Base-by-base conservation (phyloP, 176 grass and related monocot species). In the Juncus effusus region DNA sequence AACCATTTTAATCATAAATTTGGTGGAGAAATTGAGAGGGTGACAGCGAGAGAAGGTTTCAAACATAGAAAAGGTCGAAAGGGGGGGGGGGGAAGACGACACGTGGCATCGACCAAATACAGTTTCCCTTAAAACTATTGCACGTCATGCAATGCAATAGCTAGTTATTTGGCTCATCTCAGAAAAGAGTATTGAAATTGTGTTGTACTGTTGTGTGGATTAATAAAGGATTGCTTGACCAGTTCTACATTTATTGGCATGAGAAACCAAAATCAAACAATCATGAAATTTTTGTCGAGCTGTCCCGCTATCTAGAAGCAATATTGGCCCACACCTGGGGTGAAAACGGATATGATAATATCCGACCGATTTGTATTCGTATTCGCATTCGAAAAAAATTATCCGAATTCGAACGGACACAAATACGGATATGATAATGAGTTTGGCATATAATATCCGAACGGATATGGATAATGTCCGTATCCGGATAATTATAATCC, bases 251-350 rank as follows among this genome's bases (percentile, higher is more conserved):
- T 41, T 10, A 49, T 36, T 51, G 40, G n/a, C 16, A 51, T 51
- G 15, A 51, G 42, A 66, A 41, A 66, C 51, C 7, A 40, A 70
- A 47, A 56, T 53, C 9, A 6, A 11, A 51, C 62, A 61, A 44
- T 42, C 53, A 51, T 28, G 70, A 42, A 42, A 60, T 47, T 40
- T 42, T 51, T 79, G 37, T 70, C 57, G 15, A 40, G 40, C 72
- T 77, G 74, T 61, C 62, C 62, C 16, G 54, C 73, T 61, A 81
- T 76, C 78, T 69, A 76, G 70, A 81, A 84, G 82, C 84, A 84
- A 59, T 67, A 53, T 10, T 44, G 47, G 5, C 65, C 45, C 38
- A 68, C 19, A 69, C 8, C 28, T 3, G n/a, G n/a, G n/a, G n/a
- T n/a, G n/a, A n/a, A n/a, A n/a, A n/a, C n/a, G n/a, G n/a, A n/a